Conservation (phyloP, 441 rosid species). For the Mallotus japonicus region DNA sequence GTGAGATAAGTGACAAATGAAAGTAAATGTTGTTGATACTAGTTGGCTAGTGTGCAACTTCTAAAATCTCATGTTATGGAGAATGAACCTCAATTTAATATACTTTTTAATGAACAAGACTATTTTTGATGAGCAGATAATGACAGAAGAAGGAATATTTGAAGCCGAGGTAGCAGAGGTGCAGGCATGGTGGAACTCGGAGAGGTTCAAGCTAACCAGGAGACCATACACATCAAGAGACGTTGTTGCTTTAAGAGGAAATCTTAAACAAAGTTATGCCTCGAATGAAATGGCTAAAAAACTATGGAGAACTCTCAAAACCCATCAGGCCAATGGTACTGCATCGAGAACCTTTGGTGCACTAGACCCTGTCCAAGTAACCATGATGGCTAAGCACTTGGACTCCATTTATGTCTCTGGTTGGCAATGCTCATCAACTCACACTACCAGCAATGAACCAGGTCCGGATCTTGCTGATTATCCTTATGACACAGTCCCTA, state of each 20-base stretch:
- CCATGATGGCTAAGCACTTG: slow-evolving; percentile 92
- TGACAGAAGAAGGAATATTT: slow-evolving; percentile 91
- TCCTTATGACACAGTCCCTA: slow-evolving; percentile 90
- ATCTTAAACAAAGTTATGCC: slow-evolving; percentile 69
- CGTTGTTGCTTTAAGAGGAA: slow-evolving; percentile 80
- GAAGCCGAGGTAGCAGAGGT: slow-evolving; percentile 88
- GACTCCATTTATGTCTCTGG: slow-evolving; percentile 90
- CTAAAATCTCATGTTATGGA: too few species aligned
- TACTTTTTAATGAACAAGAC: too few species aligned
- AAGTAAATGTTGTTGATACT: too few species aligned
- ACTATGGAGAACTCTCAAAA: slow-evolving; percentile 85
- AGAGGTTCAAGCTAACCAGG: slow-evolving; percentile 83
- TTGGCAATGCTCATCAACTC: slow-evolving; percentile 97
- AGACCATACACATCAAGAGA: slow-evolving; percentile 84
- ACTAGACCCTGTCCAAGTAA: slow-evolving; percentile 82
- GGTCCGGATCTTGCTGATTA: slow-evolving; percentile 97
- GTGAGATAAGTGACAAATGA: too few species aligned
- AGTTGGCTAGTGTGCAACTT: too few species aligned
- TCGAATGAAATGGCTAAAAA: slow-evolving; percentile 87
- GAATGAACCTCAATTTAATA: too few species aligned
- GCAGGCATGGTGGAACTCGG: slow-evolving; percentile 92
- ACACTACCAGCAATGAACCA: slow-evolving; percentile 80
- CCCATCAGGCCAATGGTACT: slow-evolving; percentile 78
- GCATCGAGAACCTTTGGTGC: slow-evolving; percentile 93
- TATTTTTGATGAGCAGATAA: slow-evolving; percentile 25